Evolutionary conservation across 805 yeast species (phyloP).

Genomic region (Pichia scutulata): DNA sequence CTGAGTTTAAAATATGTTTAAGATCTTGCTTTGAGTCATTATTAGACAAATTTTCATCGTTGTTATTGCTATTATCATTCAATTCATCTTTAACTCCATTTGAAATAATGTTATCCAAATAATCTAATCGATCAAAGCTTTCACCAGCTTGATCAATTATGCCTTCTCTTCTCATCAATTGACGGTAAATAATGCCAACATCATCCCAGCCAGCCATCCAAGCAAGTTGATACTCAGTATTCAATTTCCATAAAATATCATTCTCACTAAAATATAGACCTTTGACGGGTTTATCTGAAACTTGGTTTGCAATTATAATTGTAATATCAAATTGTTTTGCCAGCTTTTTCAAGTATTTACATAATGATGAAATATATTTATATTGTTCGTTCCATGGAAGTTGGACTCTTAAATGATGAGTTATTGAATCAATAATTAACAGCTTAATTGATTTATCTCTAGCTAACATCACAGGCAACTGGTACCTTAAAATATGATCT

Average conservation of each 20-base stretch:
- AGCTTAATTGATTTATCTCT: conserved; percentile 37
- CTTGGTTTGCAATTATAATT: conserved; percentile 71
- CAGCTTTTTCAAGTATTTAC: conserved; percentile 40
- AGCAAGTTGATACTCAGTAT: conserved; percentile 59
- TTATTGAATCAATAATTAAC: conserved; percentile 72
- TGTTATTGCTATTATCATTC: conserved; percentile 3
- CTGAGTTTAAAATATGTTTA: conserved; percentile 19
- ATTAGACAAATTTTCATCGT: neutral
- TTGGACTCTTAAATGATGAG: conserved; percentile 72
- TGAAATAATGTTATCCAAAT: conserved; percentile 11
- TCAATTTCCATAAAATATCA: conserved; percentile 30
- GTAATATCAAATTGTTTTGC: conserved; percentile 47
- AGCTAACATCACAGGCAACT: conserved; percentile 51
- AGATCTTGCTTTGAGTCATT: conserved; percentile 14
- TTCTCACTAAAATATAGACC: conserved; percentile 22
- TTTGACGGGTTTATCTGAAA: conserved; percentile 49
- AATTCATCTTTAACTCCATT: neutral
- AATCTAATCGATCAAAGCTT: conserved; percentile 13
- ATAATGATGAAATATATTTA: conserved; percentile 35
- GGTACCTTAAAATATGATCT: conserved; percentile 63
- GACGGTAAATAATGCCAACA: conserved; percentile 25
- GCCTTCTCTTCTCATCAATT: conserved; percentile 16
- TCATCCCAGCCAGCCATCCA: conserved; percentile 72
- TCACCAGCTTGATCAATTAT: conserved; percentile 11
- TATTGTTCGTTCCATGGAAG: conserved; percentile 37